Evolutionary conservation across 2,329 filamentous ascomycete species (phyloP).

Genomic region (Trichoderma lentiforme): DNA sequence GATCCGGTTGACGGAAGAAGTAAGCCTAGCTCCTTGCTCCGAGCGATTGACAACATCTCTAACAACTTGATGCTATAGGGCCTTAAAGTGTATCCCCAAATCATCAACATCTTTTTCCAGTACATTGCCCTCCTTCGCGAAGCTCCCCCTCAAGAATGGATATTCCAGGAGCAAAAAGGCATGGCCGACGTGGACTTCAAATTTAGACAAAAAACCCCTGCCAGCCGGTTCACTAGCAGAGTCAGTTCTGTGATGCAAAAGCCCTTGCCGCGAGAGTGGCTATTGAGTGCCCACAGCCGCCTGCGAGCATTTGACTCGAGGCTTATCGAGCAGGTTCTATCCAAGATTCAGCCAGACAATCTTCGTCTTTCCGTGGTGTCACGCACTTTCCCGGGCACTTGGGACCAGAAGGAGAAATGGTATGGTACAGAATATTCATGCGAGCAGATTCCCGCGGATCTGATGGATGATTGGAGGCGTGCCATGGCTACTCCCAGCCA

Average conservation of each 20-base stretch:
- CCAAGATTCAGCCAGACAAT: constrained; percentile 79
- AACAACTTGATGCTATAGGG: constrained; percentile 42
- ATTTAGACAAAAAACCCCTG: constrained; percentile 88
- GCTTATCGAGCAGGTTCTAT: constrained; percentile 71
- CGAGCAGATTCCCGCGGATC: constrained; percentile 72
- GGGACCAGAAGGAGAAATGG: constrained; percentile 91
- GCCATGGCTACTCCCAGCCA: constrained; percentile 57
- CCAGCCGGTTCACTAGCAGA: constrained; percentile 82
- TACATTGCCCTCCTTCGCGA: constrained; percentile 86
- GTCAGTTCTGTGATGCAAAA: constrained; percentile 89
- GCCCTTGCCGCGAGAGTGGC: constrained; percentile 78
- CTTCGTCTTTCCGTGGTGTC: constrained; percentile 82
- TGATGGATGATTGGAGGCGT: constrained; percentile 66
- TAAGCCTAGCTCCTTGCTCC: constrained; percentile 29
- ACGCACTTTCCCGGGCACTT: constrained; percentile 76
- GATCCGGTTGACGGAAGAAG: constrained; percentile 79
- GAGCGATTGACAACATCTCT: background rate
- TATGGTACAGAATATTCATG: constrained; percentile 92
- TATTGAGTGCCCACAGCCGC: constrained; percentile 75
- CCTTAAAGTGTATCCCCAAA: constrained; percentile 74
- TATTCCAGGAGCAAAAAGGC: constrained; percentile 86
- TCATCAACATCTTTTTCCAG: constrained; percentile 82
- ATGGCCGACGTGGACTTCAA: constrained; percentile 92
- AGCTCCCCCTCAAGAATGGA: constrained; percentile 81
- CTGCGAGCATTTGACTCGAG: constrained; percentile 76